Evolutionary conservation across 352 stramenopile species (phyloP), one percentile per base, ranked within the genome.

Genomic region (Halophytophthora batemanensis): DNA sequence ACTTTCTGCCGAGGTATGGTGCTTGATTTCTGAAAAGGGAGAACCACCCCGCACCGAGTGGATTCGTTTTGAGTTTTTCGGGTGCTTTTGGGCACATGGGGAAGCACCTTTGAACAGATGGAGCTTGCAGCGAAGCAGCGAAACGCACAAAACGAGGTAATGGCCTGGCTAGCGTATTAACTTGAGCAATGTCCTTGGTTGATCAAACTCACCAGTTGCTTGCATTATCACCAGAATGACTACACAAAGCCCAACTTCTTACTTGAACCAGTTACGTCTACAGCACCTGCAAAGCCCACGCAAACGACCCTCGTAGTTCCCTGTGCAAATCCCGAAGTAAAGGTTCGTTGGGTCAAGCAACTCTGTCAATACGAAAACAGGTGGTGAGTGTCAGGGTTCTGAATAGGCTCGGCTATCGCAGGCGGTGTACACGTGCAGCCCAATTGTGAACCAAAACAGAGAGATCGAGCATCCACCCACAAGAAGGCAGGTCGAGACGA

Each of bases 221-320:
- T 4, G 45, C 15, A 21, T 23, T n/a, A n/a, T n/a, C n/a, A n/a
- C n/a, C 21, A 69, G 60, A 57, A 17, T 39, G 45, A 40, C 19
- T 77, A 77, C n/a, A 43, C 57, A 15, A 79, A 71, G 25, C 68
- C 69, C 12, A 63, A 48, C 23, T 82, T 79, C 35, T 11, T 74
- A 21, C n/a, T 62, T 11, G 59, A 62, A 39, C 41, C 58, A 19
- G 63, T 70, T 6, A n/a, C 25, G 6, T 39, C 29, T 22, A 36
- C 18, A 5, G 15, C 33, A 52, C 17, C 35, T 17, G 22, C 45
- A 8, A 10, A 4, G 25, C 25, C 4, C 8, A 8, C 8, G 8
- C 25, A 31, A 31, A 31, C 25, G 25, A 8, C 8, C 8, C 25
- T 31, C 25, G 8, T 10, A 31, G 25, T 31, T 31, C 25, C 25